Evolutionary conservation across 495 filamentous ascomycete genomes (phyloP), one percentile per base, ranked within the genome.

Genomic region (Xylaria cubensis): DNA sequence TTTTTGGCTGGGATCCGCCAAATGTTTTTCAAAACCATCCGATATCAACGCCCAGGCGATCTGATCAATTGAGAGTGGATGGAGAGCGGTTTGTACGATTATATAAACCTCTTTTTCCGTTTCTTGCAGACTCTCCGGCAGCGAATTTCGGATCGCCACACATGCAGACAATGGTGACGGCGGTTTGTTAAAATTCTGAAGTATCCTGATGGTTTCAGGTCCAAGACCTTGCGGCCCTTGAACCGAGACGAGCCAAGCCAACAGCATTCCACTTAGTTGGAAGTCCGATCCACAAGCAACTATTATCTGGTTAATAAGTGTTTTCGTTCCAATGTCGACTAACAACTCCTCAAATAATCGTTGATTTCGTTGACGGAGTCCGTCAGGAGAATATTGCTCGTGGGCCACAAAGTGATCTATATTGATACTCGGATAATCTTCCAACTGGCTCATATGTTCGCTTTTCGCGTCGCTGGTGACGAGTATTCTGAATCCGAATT

Each of bases 31-130:
- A 1, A 29, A 19, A n/a, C 5, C 13, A 34, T 58, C 29, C 2
- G 29, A 32, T 32, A 58, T 19, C 55, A 58, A 58, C 13, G 29
- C 29, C 55, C 55, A 58, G 29, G 55, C 55, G 24, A 58, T 58
- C 17, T 58, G 55, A 34, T 58, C 55, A 15, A 58, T 19, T 34
- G 55, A 58, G 55, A 58, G 29, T 7, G 55, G 2, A 34, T 58
- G 55, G 34, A 58, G 55, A 17, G 55, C 55, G 4, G 55, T 32
- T 19, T 34, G 19, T 2, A 58, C 55, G 15, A 58, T 58, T 29
- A 58, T 8, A 10, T 24, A 58, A 34, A 58, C 55, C 29, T 19
- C 26, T 7, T 15, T 58, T 17, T 58, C 55, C 17, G 19, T 34
- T 34, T 12, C 10, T 58, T 34, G 26, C 7, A 58, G 5, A 9